Evolutionary conservation across 2,329 filamentous ascomycete species (phyloP).

Genomic region (Aspergillus sp.): DNA sequence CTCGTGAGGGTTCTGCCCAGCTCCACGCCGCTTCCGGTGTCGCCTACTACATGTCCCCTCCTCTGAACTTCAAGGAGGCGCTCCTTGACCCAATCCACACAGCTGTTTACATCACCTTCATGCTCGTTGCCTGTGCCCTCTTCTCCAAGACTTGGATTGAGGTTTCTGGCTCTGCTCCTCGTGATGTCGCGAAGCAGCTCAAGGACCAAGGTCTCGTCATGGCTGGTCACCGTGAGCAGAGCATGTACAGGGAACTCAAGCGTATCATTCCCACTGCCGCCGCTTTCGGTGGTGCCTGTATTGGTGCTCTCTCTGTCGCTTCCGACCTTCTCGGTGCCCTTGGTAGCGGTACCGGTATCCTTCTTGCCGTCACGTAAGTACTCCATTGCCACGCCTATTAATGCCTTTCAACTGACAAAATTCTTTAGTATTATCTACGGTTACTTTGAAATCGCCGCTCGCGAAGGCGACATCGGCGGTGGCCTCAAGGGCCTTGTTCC

Average conservation of each 20-base stretch:
- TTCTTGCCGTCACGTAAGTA: constrained; percentile 96
- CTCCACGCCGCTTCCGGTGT: constrained; percentile 90
- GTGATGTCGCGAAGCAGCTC: constrained; percentile 98
- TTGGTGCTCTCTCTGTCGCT: constrained; percentile 92
- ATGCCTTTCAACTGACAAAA: constrained; percentile 18
- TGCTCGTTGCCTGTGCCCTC: constrained; percentile 94
- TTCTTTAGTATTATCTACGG: constrained; percentile 87
- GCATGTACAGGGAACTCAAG: constrained; percentile 99
- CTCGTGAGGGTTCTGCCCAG: constrained; percentile 89
- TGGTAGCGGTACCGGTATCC: constrained; percentile 94
- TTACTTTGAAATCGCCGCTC: constrained; percentile 98
- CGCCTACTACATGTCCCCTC: constrained; percentile 99
- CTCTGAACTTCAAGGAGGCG: constrained; percentile 95
- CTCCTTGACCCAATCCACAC: constrained; percentile 97
- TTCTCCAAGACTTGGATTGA: constrained; percentile 99
- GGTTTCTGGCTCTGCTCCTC: constrained; percentile 94
- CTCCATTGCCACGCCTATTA: background rate
- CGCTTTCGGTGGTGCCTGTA: constrained; percentile 97
- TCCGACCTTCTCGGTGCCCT: constrained; percentile 95
- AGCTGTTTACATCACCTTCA: constrained; percentile 91
- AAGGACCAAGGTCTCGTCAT: constrained; percentile 99
- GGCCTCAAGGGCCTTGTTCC: constrained; percentile 69
- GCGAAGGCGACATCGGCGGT: constrained; percentile 85
- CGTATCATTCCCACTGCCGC: constrained; percentile 97
- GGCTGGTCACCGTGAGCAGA: constrained; percentile 98